A percentile compares a stretch with the other conserved stretches of the same genome.
Evolutionary conservation across 208 protist genomes (phyloP).

Genomic region (Leishmania mexicana): DNA sequence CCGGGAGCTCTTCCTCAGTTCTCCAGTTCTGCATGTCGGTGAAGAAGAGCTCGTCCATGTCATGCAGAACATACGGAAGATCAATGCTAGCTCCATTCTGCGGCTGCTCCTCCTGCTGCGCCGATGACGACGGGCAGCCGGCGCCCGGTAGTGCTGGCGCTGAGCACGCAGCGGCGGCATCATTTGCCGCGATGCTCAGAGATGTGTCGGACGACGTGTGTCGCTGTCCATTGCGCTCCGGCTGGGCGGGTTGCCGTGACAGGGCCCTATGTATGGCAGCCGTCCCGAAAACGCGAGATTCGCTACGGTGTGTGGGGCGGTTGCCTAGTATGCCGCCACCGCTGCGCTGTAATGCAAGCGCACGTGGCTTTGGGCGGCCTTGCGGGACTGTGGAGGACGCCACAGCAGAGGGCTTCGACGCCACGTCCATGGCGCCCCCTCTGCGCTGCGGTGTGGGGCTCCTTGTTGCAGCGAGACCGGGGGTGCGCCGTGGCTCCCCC

Average conservation of each 20-base stretch:
- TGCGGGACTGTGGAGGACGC: background rate
- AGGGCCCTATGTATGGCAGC: background rate
- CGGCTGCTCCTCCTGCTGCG: background rate
- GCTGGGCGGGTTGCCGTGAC: background rate
- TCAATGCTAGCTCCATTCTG: background rate
- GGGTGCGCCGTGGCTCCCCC: background rate
- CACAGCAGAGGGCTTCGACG: background rate
- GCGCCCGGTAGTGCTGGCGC: background rate
- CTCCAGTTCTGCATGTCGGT: constrained; percentile 18
- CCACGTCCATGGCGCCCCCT: background rate
- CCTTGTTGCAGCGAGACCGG: background rate
- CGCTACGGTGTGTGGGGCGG: background rate
- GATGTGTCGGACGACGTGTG: background rate
- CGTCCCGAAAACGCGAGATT: background rate
- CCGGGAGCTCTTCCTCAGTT: constrained; percentile 21
- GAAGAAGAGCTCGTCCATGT: constrained; percentile 28
- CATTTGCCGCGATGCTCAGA: background rate
- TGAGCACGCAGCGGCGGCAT: background rate
- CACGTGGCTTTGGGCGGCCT: constrained; percentile 7
- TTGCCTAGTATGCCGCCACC: background rate
- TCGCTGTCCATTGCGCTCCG: background rate
- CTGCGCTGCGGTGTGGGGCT: background rate
- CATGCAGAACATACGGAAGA: constrained; percentile 17
- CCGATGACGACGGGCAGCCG: background rate
- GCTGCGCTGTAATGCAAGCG: constrained; percentile 3